Conservation (phyloP, 768 basidiomycete species). For the Cyclocybe cylindracea region DNA sequence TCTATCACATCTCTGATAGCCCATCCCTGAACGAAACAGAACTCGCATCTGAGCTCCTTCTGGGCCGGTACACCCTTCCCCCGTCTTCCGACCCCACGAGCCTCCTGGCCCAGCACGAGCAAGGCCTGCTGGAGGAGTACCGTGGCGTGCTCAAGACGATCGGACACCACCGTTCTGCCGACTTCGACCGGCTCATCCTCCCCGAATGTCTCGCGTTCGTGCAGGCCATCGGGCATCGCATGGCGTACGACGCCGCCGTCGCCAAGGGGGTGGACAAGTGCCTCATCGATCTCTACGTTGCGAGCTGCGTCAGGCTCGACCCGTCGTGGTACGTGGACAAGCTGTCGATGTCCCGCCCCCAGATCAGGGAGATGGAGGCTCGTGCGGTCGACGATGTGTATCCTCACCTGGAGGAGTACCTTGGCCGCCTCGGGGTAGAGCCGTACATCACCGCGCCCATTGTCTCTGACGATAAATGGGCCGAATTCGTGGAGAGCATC, state of each 20-base stretch:
- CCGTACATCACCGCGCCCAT: constrained; percentile 20
- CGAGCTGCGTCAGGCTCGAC: constrained; percentile 31
- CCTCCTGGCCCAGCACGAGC: constrained; percentile 23
- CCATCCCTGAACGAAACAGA: constrained; percentile 15
- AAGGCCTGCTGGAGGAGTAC: constrained; percentile 10
- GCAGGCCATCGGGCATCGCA: constrained; percentile 45
- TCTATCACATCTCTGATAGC: neutral
- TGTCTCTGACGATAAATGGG: constrained; percentile 16
- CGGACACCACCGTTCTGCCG: constrained; percentile 25
- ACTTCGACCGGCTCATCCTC: constrained; percentile 36
- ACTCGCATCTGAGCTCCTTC: constrained; percentile 28
- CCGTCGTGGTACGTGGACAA: constrained; percentile 42
- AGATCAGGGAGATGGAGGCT: constrained; percentile 21
- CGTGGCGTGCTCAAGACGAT: constrained; percentile 16
- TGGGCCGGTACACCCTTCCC: constrained; percentile 19
- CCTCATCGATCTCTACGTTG: constrained; percentile 39
- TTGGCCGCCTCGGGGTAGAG: constrained; percentile 14
- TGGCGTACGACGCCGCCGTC: constrained; percentile 44
- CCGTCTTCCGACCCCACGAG: constrained; percentile 7
- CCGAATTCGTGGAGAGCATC: neutral
- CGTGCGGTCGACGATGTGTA: constrained; percentile 25
- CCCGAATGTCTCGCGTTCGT: constrained; percentile 37
- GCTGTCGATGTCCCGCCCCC: constrained; percentile 20
- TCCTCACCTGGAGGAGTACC: constrained; percentile 22
- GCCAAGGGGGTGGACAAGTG: constrained; percentile 20